Conservation (phyloP, 2,329 filamentous ascomycete genomes). For the Colletotrichum lupini region DNA sequence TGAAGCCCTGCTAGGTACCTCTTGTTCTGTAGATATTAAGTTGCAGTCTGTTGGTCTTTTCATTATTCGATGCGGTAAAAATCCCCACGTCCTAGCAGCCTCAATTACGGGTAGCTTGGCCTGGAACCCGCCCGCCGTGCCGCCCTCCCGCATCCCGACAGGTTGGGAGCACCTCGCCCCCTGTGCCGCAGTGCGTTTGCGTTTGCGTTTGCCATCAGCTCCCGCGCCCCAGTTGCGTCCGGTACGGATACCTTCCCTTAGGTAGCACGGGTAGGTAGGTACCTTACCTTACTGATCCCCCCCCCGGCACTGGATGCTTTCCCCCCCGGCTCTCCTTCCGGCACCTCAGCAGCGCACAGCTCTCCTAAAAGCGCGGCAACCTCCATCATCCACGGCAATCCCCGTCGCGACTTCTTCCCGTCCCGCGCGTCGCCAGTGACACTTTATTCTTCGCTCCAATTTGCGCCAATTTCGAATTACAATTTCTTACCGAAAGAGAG, state of each 20-base stretch:
- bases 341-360: neutral
- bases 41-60: neutral
- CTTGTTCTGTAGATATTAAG: neutral
- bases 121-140: conserved; percentile 1
- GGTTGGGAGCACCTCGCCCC: conserved; percentile 16
- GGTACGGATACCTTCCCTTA: neutral
- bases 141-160: conserved; percentile 25
- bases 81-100: neutral
- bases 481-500: neutral
- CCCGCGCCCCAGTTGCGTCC: too few relatives aligned
- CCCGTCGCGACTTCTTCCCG: conserved; percentile 28
- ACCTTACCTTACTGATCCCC: neutral
- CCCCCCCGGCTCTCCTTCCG: neutral
- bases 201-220: neutral
- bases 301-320: neutral
- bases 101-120: neutral
- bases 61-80: neutral
- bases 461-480: neutral
- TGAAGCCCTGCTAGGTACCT: neutral
- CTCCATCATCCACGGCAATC: conserved; percentile 30
- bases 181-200: neutral
- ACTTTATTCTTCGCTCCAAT: neutral
- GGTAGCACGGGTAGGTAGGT: too few relatives aligned
- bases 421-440: neutral
- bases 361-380: conserved; percentile 25